Evolutionary conservation across 164 flowering plant genomes (phyloP).

Genomic region (Litsea cubeba): DNA sequence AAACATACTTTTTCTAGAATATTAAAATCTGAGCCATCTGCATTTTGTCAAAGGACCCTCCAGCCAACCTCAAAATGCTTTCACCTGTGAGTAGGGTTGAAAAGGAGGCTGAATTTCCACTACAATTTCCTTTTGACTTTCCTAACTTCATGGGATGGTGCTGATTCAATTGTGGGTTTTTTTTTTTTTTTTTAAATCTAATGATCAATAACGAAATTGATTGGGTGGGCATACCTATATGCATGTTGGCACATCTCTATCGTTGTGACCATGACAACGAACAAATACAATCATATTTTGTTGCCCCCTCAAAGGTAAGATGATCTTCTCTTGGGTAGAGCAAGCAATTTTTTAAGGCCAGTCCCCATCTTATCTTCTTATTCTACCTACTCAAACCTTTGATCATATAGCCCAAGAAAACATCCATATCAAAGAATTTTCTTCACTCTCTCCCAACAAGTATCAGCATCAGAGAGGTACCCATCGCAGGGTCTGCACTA

Average conservation of each 20-base stretch:
- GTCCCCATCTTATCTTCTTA: slow-evolving; percentile 3
- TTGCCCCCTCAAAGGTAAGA: slow-evolving; percentile 5
- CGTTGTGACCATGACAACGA: not conserved
- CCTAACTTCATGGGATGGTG: not conserved
- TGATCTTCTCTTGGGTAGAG: slow-evolving; percentile 6
- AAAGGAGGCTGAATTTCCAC: not conserved
- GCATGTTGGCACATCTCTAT: slow-evolving; percentile 9
- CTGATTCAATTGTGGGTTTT: no score
- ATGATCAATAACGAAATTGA: not conserved
- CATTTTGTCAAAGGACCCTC: not conserved
- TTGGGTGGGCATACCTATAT: not conserved
- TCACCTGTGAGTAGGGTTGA: not conserved
- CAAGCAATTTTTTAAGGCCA: not conserved
- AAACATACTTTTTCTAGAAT: not conserved
- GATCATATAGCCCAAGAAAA: slow-evolving; percentile 7
- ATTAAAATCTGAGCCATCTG: slow-evolving; percentile 1
- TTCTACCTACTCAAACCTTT: not conserved
- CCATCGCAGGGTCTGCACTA: slow-evolving; percentile 4
- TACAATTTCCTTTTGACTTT: not conserved
- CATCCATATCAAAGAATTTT: slow-evolving; percentile 4
- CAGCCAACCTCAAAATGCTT: not conserved
- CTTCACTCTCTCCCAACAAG: not conserved
- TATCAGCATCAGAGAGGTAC: slow-evolving; percentile 5
- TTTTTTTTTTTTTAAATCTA: no score
- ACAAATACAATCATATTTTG: no score